Evolutionary conservation across 1,139 yeast species (phyloP).

Genomic region (Kodamaea sp.): DNA sequence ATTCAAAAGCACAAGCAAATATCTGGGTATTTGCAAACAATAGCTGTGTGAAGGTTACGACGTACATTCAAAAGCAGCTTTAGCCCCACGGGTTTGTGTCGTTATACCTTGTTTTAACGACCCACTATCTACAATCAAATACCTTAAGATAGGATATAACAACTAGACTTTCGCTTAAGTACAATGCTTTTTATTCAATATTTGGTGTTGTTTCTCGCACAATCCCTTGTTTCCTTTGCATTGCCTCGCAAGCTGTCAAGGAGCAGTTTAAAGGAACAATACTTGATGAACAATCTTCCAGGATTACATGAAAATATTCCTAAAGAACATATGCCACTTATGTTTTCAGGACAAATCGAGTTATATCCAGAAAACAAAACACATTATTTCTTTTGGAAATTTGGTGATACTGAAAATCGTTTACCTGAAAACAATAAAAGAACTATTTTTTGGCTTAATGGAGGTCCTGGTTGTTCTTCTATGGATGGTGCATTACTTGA

Average conservation of each 20-base stretch:
- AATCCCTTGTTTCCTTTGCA: slow-evolving; percentile 13
- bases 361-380: slow-evolving; percentile 52
- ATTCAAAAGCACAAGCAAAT: too few relatives aligned
- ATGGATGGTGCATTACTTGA: slow-evolving; percentile 97
- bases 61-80: neutral
- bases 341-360: slow-evolving; percentile 73
- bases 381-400: slow-evolving; percentile 81
- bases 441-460: slow-evolving; percentile 84
- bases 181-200: neutral
- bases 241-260: slow-evolving; percentile 19
- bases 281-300: slow-evolving; percentile 39
- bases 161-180: neutral
- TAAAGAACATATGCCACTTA: slow-evolving; percentile 39
- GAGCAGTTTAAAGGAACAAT: slow-evolving; percentile 20
- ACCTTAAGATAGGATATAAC: neutral
- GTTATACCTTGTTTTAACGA: too few relatives aligned
- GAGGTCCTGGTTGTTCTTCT: slow-evolving; percentile 97
- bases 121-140: too few relatives aligned
- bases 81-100: neutral
- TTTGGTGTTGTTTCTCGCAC: slow-evolving; percentile 5
- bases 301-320: slow-evolving; percentile 36
- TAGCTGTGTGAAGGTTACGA: too few relatives aligned
- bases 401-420: slow-evolving; percentile 29
- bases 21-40: too few relatives aligned
- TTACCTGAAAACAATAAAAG: slow-evolving; percentile 31